These are phyloP conservation scores for Ottelia alismoides DNA, from an alignment of 106 monocot genomes.

Conservation along the genomic window DNA sequence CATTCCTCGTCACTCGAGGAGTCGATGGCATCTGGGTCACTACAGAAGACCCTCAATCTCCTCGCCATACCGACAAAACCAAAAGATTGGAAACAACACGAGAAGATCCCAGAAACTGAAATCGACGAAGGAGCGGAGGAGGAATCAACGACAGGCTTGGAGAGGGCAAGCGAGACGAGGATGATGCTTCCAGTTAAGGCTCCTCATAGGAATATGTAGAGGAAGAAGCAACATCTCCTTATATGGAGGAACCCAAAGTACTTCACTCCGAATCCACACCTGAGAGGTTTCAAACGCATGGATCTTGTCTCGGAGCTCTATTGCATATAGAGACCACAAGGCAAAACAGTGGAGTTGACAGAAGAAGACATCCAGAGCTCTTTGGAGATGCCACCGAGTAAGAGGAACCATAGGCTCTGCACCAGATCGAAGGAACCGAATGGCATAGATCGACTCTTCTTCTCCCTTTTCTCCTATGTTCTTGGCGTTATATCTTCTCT, in stretches of 20 bases:
- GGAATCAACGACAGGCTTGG: background rate
- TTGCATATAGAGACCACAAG: background rate
- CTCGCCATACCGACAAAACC: too few relatives aligned
- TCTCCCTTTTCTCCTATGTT: too few relatives aligned
- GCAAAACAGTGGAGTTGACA: too few relatives aligned
- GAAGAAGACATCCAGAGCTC: background rate
- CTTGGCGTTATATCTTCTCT: too few relatives aligned
- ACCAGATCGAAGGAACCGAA: background rate
- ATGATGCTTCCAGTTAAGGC: too few relatives aligned
- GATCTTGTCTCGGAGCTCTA: background rate
- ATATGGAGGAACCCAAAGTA: conserved; percentile 21
- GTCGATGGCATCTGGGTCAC: conserved; percentile 32
- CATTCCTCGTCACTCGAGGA: conserved; percentile 12
- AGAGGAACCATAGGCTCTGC: too few relatives aligned
- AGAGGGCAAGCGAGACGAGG: too few relatives aligned
- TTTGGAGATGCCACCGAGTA: background rate
- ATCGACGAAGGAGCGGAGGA: background rate
- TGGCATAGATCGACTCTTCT: conserved; percentile 1
- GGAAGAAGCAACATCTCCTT: conserved; percentile 5
- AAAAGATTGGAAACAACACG: background rate
- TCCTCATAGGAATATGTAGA: conserved; percentile 2
- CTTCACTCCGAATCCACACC: conserved; percentile 23
- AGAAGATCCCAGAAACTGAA: background rate
- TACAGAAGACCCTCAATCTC: conserved; percentile 16
- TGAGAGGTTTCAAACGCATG: conserved; percentile 9